Evolutionary conservation across 768 basidiomycete genomes (phyloP).

Genomic region (Boletus rubroflammeus): DNA sequence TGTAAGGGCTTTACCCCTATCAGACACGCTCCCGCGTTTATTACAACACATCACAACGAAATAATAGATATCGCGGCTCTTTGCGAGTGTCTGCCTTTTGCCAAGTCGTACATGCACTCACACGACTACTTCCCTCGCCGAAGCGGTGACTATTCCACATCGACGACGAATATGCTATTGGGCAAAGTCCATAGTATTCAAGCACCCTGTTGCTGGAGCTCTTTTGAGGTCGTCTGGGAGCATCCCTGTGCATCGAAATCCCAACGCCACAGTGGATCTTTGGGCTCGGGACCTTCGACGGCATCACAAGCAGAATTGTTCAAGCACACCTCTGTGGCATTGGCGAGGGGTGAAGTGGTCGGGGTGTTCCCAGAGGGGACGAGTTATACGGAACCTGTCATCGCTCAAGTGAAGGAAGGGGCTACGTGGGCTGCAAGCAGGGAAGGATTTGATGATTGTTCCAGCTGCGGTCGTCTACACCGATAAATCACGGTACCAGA

Average conservation of each 20-base stretch:
- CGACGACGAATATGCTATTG: constrained; percentile 57
- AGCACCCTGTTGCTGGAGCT: constrained; percentile 47
- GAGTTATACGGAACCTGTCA: constrained; percentile 45
- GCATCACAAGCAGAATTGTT: constrained; percentile 45
- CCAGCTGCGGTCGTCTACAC: constrained; percentile 71
- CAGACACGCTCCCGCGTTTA: neutral
- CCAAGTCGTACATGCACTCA: neutral
- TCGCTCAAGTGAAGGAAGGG: constrained; percentile 55
- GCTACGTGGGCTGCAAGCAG: constrained; percentile 58
- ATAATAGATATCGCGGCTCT: constrained; percentile 54
- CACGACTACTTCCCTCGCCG: neutral
- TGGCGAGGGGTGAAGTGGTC: constrained; percentile 52
- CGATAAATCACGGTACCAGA: constrained; percentile 62
- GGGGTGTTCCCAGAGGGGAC: constrained; percentile 70
- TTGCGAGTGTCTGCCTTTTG: constrained; percentile 27
- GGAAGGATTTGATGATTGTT: constrained; percentile 44
- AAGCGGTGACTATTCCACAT: constrained; percentile 57
- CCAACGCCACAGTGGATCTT: constrained; percentile 32
- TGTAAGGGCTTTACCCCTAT: constrained; percentile 38
- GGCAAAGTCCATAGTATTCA: constrained; percentile 72
- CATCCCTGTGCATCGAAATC: constrained; percentile 68
- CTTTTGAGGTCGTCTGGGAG: constrained; percentile 59
- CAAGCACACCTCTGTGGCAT: constrained; percentile 49
- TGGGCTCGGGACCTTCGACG: neutral
- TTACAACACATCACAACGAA: constrained; percentile 63